Conservation (phyloP, 2,329 filamentous ascomycete genomes). For the Phialophora chinensis region DNA sequence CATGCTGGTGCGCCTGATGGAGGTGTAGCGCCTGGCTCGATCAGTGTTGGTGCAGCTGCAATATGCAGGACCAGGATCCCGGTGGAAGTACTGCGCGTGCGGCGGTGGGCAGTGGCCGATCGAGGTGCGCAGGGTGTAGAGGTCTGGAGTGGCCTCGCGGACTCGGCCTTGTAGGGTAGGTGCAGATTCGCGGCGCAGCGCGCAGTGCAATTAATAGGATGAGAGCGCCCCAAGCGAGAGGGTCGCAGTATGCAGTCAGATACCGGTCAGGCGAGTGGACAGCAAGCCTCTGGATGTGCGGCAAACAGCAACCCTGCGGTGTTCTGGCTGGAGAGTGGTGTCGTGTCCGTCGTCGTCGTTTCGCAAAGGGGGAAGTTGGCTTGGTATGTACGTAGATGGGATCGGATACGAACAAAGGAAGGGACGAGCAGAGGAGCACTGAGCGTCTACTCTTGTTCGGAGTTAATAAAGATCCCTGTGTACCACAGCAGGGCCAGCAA, state of each 20-base stretch:
- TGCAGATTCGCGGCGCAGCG: slow-evolving; percentile 23
- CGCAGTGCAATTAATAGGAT: slow-evolving; percentile 10
- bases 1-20: slow-evolving; percentile 32
- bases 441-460: slow-evolving; percentile 30
- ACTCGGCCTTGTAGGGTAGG: slow-evolving; percentile 11
- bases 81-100: slow-evolving; percentile 29
- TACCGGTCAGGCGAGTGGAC: slow-evolving; percentile 22
- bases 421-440: slow-evolving; percentile 34
- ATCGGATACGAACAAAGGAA: slow-evolving; percentile 35
- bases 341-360: not conserved
- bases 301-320: slow-evolving; percentile 1
- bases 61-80: slow-evolving; percentile 16
- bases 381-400: not conserved
- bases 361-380: slow-evolving; percentile 13
- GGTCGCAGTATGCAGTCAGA: slow-evolving; percentile 19
- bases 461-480: slow-evolving; percentile 12
- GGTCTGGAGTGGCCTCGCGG: slow-evolving; percentile 27
- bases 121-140: slow-evolving; percentile 21
- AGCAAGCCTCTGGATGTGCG: not conserved
- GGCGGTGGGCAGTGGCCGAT: slow-evolving; percentile 18
- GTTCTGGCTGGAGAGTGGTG: not conserved
- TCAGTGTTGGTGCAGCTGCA: slow-evolving; percentile 33
- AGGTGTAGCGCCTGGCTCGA: slow-evolving; percentile 25
- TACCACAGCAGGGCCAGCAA: slow-evolving; percentile 27
- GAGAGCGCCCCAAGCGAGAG: slow-evolving; percentile 5